These are phyloP conservation scores for Biscogniauxia marginata DNA, from an alignment of 2,329 filamentous ascomycete species.

Conservation along the genomic window DNA sequence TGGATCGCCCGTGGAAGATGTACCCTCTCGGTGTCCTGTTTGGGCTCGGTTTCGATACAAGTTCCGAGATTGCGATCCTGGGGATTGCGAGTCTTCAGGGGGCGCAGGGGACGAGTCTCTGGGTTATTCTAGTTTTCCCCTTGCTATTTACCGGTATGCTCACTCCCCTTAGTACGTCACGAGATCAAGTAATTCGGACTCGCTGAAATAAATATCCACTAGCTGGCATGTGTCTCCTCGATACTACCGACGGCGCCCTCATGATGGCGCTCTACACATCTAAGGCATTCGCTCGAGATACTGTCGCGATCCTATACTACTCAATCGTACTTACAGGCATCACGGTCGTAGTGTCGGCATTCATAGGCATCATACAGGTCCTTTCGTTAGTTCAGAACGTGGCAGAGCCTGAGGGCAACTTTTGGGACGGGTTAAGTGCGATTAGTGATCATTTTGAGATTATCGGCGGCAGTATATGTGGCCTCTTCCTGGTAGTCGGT, in stretches of 20 bases:
- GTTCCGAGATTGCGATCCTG: constrained; percentile 86
- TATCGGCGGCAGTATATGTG: constrained; percentile 84
- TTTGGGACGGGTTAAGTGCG: constrained; percentile 84
- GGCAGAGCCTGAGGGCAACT: constrained; percentile 68
- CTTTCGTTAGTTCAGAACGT: constrained; percentile 77
- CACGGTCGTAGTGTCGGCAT: constrained; percentile 78
- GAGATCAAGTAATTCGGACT: no score
- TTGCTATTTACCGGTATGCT: constrained; percentile 75
- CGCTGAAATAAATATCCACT: background rate
- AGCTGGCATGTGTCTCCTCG: constrained; percentile 93
- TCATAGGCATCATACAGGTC: constrained; percentile 84
- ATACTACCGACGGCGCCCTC: constrained; percentile 87
- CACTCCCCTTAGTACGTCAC: no score
- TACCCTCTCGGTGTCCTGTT: constrained; percentile 68
- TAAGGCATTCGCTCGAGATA: constrained; percentile 72
- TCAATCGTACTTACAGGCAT: constrained; percentile 82
- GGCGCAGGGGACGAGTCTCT: constrained; percentile 81
- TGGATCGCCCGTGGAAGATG: constrained; percentile 76
- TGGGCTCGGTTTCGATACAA: constrained; percentile 92
- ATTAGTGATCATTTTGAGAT: constrained; percentile 82
- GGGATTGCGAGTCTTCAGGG: constrained; percentile 89
- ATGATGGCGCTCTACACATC: constrained; percentile 95
- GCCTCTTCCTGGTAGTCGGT: constrained; percentile 77
- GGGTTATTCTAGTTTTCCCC: constrained; percentile 92
- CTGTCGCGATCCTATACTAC: constrained; percentile 91